Percentiles rank a stretch among this genome's conserved stretches.
phyloP scores from a whole-genome alignment of 345 rosid species.

The Cardamine occulta region DNA sequence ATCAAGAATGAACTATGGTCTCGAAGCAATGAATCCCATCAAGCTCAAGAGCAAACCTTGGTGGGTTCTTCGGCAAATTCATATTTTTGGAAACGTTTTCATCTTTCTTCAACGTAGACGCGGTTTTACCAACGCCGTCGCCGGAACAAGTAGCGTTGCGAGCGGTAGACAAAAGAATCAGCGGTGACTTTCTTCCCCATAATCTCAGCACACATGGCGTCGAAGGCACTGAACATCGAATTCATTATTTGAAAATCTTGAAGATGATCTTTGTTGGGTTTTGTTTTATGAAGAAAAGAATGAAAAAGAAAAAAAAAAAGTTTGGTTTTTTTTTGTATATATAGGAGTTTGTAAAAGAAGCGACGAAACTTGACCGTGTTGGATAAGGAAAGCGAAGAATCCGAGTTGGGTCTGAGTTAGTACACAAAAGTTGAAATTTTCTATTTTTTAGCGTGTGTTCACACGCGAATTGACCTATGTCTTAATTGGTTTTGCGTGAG shows the following conservation, averaged over 20 bases:
- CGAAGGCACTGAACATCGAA: constrained; percentile 78
- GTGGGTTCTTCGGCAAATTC: constrained; percentile 24
- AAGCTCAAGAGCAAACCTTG: constrained; percentile 60
- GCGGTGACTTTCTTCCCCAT: constrained; percentile 52
- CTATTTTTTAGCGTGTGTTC: not conserved
- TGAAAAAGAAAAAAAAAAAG: not conserved
- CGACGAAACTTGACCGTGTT: constrained; percentile 45
- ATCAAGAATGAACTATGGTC: constrained; percentile 53
- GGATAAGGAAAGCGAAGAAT: constrained; percentile 37
- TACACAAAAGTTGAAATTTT: constrained; percentile 34
- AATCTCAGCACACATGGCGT: constrained; percentile 63
- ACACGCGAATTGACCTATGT: constrained; percentile 24
- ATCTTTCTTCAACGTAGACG: constrained; percentile 29
- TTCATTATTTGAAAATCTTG: constrained; percentile 49
- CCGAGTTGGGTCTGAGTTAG: too few species aligned
- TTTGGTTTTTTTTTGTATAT: not conserved
- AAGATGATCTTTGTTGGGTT: not conserved
- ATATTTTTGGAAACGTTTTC: constrained; percentile 19
- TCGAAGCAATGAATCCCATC: constrained; percentile 77
- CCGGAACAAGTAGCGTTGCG: constrained; percentile 25
- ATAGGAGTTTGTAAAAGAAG: constrained; percentile 29
- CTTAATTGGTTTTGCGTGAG: constrained; percentile 33
- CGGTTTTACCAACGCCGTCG: constrained; percentile 12
- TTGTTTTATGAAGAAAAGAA: not conserved
- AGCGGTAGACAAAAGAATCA: constrained; percentile 27